phyloP scores from a whole-genome alignment of 2,329 filamentous ascomycete genomes.

The Xylaria polymorpha region DNA sequence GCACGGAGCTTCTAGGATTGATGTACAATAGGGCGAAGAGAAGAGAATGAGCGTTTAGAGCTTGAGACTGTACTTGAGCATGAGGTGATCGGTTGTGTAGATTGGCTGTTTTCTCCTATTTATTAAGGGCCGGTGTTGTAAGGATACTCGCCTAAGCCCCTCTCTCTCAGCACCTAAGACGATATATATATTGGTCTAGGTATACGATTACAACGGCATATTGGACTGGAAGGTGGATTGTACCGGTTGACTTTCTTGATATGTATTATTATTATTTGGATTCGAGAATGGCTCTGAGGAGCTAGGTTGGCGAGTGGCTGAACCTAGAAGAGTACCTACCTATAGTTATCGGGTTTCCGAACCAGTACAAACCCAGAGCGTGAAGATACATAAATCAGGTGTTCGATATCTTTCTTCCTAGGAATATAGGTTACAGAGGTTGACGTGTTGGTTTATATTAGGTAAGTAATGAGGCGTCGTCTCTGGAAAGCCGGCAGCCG shows the following conservation, averaged over 20 bases:
- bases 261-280: conserved; percentile 13
- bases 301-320: not conserved
- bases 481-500: too few species aligned
- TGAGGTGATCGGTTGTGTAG: not conserved
- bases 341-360: too few species aligned
- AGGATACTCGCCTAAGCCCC: not conserved
- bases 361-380: not conserved
- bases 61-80: not conserved
- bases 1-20: not conserved
- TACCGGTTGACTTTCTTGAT: conserved; percentile 1
- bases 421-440: not conserved
- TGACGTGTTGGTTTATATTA: too few species aligned
- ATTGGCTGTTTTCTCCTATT: not conserved
- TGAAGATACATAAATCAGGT: not conserved
- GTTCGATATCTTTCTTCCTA: not conserved
- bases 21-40: too few species aligned
- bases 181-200: not conserved
- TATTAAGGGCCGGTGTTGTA: not conserved
- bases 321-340: not conserved
- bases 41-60: not conserved
- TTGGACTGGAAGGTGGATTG: not conserved
- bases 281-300: not conserved
- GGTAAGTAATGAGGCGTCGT: too few species aligned
- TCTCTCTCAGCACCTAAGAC: not conserved
- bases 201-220: not conserved